Conservation (phyloP, 208 protist species). For the Phytomonas serpens region DNA sequence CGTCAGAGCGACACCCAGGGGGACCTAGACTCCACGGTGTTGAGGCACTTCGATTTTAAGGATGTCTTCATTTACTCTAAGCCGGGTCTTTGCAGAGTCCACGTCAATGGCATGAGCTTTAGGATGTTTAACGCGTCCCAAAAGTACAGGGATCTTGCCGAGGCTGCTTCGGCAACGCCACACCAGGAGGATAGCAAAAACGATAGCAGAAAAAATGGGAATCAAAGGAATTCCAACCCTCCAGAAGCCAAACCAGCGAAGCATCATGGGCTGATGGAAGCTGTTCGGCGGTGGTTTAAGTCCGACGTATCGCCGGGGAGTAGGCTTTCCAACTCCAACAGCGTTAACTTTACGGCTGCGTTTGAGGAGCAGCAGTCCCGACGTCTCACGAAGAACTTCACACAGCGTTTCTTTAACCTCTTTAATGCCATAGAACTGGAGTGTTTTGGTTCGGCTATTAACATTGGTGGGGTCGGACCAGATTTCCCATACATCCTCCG, state of each 20-base stretch:
- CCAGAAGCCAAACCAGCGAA: conserved; percentile 5
- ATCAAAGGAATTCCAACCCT: background rate
- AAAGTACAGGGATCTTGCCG: conserved; percentile 57
- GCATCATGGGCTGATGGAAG: background rate
- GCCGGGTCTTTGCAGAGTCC: conserved; percentile 54
- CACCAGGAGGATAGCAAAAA: conserved; percentile 7
- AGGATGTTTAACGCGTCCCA: conserved; percentile 80
- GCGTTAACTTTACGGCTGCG: conserved; percentile 18
- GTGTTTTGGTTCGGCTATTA: conserved; percentile 52
- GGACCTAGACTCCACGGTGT: conserved; percentile 22
- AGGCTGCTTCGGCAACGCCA: conserved; percentile 8
- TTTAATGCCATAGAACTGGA: conserved; percentile 72
- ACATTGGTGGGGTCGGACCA: conserved; percentile 53
- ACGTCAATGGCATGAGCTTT: conserved; percentile 77
- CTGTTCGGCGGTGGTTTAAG: background rate
- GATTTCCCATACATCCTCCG: conserved; percentile 77
- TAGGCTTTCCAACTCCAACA: conserved; percentile 14
- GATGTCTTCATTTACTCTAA: conserved; percentile 45
- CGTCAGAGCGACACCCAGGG: conserved; percentile 11
- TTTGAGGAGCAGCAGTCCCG: conserved; percentile 37
- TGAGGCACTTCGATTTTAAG: conserved; percentile 50
- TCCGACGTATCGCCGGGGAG: background rate
- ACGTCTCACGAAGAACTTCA: conserved; percentile 26
- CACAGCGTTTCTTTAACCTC: conserved; percentile 69
- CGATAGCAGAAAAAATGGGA: background rate